Evolutionary conservation across 208 protist species (phyloP), one percentile per base, ranked within the genome.

Genomic region (Sergeia podlipaevii): DNA sequence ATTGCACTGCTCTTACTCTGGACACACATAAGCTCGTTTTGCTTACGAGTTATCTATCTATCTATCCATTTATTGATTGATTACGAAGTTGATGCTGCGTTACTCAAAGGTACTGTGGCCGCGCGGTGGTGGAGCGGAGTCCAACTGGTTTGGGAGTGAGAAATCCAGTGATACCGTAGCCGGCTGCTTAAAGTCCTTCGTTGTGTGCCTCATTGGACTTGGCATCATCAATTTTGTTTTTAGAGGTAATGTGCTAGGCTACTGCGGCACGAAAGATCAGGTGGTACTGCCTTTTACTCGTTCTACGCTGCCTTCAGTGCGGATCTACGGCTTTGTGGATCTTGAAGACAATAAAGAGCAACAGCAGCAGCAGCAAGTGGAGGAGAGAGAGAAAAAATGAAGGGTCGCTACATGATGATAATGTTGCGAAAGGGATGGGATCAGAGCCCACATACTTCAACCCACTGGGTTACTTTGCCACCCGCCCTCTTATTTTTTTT

Each of bases 251-350:
- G 28, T 74, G 3, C 54, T 75, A 63, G 86, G 86, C n/a, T 41
- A 68, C 20, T 74, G 49, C 11, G 27, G 54, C 2, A 67, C 47
- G n/a, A 70, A 85, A 47, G 73, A 74, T 44, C 70, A 93, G 34
- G 62, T 69, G 24, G 51, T 68, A 47, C 43, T 37, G 30, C 30
- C 29, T n/a, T 67, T 41, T 67, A 58, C 48, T 0, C 59, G 52
- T 2, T 59, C 33, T 1, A 48, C 26, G 30, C 30, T 74, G 43
- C 62, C 43, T 1, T 48, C 45, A 8, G 77, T 77, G 28, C 51
- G 52, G 41, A 71, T 46, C 17, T 59, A 89, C 64, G 86, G 77
- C 33, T 93, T 93, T 48, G 86, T 91, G 0, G 74, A 71, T 43
- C 63, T 65, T 13, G 65, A 65, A 27, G 23, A 69, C 10, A 39